Percentiles rank a stretch among this genome's conserved stretches.
Evolutionary conservation across 2,329 filamentous ascomycete genomes (phyloP).

Genomic region (Aspergillus sp.): DNA sequence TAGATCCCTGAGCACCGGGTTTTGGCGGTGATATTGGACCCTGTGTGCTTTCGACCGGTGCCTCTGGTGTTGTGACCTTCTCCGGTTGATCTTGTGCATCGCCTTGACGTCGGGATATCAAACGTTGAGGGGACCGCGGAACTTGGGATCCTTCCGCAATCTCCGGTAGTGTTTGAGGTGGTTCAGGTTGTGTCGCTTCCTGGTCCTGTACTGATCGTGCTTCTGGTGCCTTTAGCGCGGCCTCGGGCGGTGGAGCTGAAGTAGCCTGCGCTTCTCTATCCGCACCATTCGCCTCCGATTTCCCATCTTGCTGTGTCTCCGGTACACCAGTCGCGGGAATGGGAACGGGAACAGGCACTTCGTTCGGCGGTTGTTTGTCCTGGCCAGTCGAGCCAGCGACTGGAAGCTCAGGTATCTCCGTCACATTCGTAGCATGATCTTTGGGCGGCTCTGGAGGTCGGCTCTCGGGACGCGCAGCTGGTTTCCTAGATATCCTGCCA

Average conservation of each 20-base stretch:
- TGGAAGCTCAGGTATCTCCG: not conserved
- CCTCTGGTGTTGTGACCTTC: not conserved
- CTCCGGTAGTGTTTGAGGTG: not conserved
- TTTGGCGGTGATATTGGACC: not conserved
- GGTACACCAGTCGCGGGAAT: not conserved
- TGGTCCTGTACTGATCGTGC: not conserved
- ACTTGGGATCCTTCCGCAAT: not conserved
- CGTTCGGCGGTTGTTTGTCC: not conserved
- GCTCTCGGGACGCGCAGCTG: not conserved
- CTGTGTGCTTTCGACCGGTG: too few species aligned
- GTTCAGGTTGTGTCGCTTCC: not conserved
- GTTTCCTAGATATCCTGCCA: not conserved
- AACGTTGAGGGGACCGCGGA: not conserved
- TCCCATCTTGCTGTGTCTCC: not conserved
- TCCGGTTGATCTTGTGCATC: not conserved
- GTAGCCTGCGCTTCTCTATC: not conserved
- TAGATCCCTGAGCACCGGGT: not conserved
- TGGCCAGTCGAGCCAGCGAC: not conserved
- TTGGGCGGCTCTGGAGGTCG: not conserved
- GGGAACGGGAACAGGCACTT: not conserved
- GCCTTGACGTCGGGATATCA: not conserved
- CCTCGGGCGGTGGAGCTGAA: not conserved
- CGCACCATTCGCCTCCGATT: not conserved
- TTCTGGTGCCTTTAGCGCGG: not conserved
- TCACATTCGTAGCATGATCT: not conserved